Base-by-base conservation (phyloP, 352 stramenopile genomes). In the Pythium volutum region DNA sequence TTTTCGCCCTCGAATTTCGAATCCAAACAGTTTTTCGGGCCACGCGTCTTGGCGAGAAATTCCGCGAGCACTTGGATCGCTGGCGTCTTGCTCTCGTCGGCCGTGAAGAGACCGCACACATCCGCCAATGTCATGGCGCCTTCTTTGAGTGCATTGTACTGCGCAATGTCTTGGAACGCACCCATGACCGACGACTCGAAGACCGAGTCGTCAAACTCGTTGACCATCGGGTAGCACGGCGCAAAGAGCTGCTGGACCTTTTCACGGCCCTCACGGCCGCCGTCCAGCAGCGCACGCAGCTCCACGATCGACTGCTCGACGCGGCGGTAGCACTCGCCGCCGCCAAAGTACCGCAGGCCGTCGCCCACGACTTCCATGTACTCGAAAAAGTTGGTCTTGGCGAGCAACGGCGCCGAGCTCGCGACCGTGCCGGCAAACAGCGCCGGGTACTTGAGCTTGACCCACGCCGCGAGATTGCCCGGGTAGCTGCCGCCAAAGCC, bases 401-500 rank as follows among this genome's bases (percentile, higher is more conserved):
- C 82, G 41, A 94, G 81, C 23, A 98, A 23, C 0, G 96, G 96
- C 15, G 90, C 88, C 1, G 92, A 98, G 55, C 89, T 97, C 18
- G 87, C 86, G 3, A 98, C 91, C 1, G 90, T 93, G n/a, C 88
- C 93, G 29, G 76, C 73, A 69, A 98, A 96, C 20, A 98, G 71
- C 59, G 94, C 76, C 8, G 95, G 93, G 72, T 95, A 97, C 66
- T 98, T 96, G 54, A 98, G 69, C 52, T 97, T 95, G 25, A 96
- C 79, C 88, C 91, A 98, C 14, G 88, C 91, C 0, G 93, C 87
- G 26, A 99, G 70, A 74, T 97, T 98, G 10, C 96, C 96, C 6
- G 95, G 93, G 75, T 99, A 99, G 56, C 79, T 96, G 0, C 93
- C 96, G n/a, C 95, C 95, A 76, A 97, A 98, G 3, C 88, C 92